Evolutionary conservation across 202 grass and related monocot genomes (phyloP).

Genomic region (Carex sylvatica): DNA sequence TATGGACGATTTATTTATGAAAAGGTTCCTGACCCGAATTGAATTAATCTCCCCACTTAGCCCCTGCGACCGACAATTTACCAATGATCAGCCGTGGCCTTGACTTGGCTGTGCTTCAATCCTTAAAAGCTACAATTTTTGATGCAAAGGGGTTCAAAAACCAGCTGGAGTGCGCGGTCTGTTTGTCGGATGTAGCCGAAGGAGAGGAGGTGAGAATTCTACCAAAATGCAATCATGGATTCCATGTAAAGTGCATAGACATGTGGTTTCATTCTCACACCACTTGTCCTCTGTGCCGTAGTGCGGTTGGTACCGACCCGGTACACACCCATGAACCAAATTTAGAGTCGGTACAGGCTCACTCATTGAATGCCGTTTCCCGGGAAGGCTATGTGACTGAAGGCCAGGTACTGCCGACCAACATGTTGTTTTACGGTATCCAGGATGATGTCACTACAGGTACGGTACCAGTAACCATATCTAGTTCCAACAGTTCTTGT

Average conservation of each 20-base stretch:
- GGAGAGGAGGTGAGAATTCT: slow-evolving; percentile 66
- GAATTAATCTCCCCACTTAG: slow-evolving; percentile 31
- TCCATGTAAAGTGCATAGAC: slow-evolving; percentile 80
- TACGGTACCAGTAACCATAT: background rate
- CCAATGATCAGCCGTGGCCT: slow-evolving; percentile 36
- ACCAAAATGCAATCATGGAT: slow-evolving; percentile 67
- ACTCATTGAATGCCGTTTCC: background rate
- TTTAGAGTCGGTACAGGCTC: background rate
- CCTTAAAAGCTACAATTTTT: slow-evolving; percentile 33
- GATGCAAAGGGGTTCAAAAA: background rate
- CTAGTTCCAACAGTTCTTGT: slow-evolving; percentile 9
- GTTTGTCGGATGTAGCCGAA: slow-evolving; percentile 52
- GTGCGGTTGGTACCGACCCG: slow-evolving; percentile 28
- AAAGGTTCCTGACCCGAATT: no score
- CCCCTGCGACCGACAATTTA: slow-evolving; percentile 21
- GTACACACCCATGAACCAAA: slow-evolving; percentile 33
- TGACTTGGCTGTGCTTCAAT: slow-evolving; percentile 22
- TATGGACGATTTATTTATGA: no score
- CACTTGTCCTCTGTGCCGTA: slow-evolving; percentile 83
- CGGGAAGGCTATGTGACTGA: background rate
- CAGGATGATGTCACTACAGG: slow-evolving; percentile 39
- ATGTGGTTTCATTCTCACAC: slow-evolving; percentile 82
- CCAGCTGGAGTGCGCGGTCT: slow-evolving; percentile 61
- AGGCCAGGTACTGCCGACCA: slow-evolving; percentile 47
- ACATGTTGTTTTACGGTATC: slow-evolving; percentile 60